Base-by-base conservation (phyloP, 495 filamentous ascomycete genomes). In the Aspergillus carlsbadensis region DNA sequence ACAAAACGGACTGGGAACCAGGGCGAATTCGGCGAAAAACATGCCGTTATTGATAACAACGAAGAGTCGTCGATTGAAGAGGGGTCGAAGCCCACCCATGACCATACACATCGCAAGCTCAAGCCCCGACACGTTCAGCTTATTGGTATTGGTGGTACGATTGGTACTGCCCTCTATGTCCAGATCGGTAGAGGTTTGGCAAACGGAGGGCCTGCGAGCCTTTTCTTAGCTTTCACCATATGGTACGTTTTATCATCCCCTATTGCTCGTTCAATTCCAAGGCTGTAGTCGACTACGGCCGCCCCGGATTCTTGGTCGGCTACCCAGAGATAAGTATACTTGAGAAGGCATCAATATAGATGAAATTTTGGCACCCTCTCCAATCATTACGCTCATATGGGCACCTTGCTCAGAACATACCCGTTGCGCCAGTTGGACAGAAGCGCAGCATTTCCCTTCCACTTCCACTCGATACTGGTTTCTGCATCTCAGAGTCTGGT, bases 121-220 rank as follows among this genome's bases (percentile, higher is more conserved):
- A 84, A 84, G 51, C 80, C 84, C 17, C 76, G 87, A 43, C 87
- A 90, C 65, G 82, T 89, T 51, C 85, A 89, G 61, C 71, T 92
- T 52, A 91, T 91, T 50, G 87, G 84, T 37, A 85, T 91, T 60
- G 88, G 88, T 35, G 88, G 88, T 33, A 85, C 84, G 33, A 91
- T 91, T 64, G 88, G 89, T n/a, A 91, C 89, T n/a, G 88, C 81
- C 2, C 73, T 91, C 10, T 91, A 85, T 69, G 85, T 91, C 21
- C 82, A 87, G 58, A 91, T 94, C 51, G 90, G 89, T 15, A 74
- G 71, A 18, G 81, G 80, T 1, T 63, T 92, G 47, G 72, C 87
- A 20, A 75, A 88, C 31, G 90, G 89, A 39, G 90, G 90, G 0
- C 90, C 90, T 17, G 90, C 65, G 2, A 89, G 84, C 59, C 70